Evolutionary conservation across 202 grass and related monocot species (phyloP), one percentile per base, ranked within the genome.

Genomic region (Panicum hallii): DNA sequence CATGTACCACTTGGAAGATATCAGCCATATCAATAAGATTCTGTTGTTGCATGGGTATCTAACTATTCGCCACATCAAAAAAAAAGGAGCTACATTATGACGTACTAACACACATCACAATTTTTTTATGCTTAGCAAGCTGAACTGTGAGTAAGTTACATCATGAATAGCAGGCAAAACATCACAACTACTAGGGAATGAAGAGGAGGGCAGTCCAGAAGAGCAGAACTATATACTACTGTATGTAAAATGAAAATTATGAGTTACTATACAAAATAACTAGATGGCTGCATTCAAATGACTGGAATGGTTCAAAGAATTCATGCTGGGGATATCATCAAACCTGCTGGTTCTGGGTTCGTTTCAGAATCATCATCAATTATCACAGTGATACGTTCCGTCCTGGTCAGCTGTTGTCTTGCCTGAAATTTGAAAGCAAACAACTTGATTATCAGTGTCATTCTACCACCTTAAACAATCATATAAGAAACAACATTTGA

Each of bases 361-460:
- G 83, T 79, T 82, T 95, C 96, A 52, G 87, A 83, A 82, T 95
- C 96, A 82, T 94, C 96, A 86, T 99, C 96, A 84, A 95, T 81
- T 85, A 95, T 88, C 46, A 94, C 88, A 83, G 72, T 88, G 52
- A 91, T 26, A 62, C 63, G 58, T 32, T 2, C 23, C 5, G 19
- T 80, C 82, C 85, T 92, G 32, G 44, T 70, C 0, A 52, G 48
- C 34, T 28, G 79, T 42, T 77, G 83, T 49, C 88, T 90, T 70
- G 74, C 63, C 93, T 94, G 77, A 91, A 50, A 68, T 64, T 86
- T 30, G 41, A 70, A 85, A 5, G 43, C 61, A 75, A 26, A 52
- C 28, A 74, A 38, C 1, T 13, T 53, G 49, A 83, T 16, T 66
- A 84, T 48, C 16, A 87, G 14, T 11, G 6, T 67, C 30, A 87